Evolutionary conservation across 441 rosid genomes (phyloP), one percentile per base, ranked within the genome.

Genomic region (Euphorbia schlechtendalii): DNA sequence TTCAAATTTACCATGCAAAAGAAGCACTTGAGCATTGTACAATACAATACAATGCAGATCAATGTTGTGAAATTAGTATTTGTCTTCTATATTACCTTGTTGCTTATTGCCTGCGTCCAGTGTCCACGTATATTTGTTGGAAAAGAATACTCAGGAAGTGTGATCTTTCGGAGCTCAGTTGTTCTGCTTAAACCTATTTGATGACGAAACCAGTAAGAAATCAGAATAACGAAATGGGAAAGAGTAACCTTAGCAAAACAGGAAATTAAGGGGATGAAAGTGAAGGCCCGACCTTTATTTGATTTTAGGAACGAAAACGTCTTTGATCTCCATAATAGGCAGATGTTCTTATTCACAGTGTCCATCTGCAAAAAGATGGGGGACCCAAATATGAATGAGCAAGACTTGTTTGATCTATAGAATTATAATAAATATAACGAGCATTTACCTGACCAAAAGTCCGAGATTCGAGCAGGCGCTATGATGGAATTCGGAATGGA

Each of bases 331-430:
- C 55, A 24, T 38, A 65, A n/a, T 6, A 52, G 64, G 68, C 57
- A 48, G 48, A 59, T 66, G 41, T 68, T 65, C 71, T 55, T 67
- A 15, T 46, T 9, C 68, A 73, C 67, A 64, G 70, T 27, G 61
- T 59, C 71, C 55, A 62, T 72, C 86, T 80, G 74, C 71, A 66
- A 69, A 51, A 64, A 67, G n/a, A n/a, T 17, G 27, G 74, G 74
- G 73, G 61, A 72, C 76, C 67, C 60, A 71, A 49, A 51, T 77
- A 52, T 65, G 67, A 71, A 22, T 58, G 64, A 64, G 60, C 61
- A 51, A 63, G 54, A 66, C 63, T 65, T 30, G 69, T 70, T 69
- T 68, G 27, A 52, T 59, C 61, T 20, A 49, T 61, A 71, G 59
- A 49, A 43, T 72, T 52, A 40, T 24, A 65, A 25, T 53, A 53